phyloP scores from a whole-genome alignment of 768 basidiomycete species.

The Mycena belliarum region DNA sequence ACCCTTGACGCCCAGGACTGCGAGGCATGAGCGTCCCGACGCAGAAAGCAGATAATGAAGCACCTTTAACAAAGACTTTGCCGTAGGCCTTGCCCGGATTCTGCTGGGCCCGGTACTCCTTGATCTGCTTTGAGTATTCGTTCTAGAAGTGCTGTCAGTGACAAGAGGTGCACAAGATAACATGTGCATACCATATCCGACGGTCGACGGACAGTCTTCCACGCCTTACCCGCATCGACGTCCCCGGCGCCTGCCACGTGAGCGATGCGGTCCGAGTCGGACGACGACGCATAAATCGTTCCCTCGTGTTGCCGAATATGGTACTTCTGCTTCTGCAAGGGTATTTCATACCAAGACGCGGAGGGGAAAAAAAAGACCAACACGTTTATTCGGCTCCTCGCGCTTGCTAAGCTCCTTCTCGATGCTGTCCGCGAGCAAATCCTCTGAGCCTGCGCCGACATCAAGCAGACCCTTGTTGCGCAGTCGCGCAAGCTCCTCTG shows the following conservation, averaged over 20 bases:
- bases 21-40: constrained; percentile 8
- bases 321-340: constrained; percentile 72
- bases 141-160: constrained; percentile 54
- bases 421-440: constrained; percentile 67
- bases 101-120: constrained; percentile 75
- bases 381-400: constrained; percentile 45
- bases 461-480: constrained; percentile 41
- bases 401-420: constrained; percentile 70
- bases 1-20: constrained; percentile 77
- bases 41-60: constrained; percentile 18
- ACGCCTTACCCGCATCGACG: constrained; percentile 78
- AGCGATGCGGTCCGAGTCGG: constrained; percentile 66
- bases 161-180: background rate
- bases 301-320: constrained; percentile 74
- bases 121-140: constrained; percentile 90
- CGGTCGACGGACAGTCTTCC: constrained; percentile 84
- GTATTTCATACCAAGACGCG: background rate
- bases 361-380: constrained; percentile 22
- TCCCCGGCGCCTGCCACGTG: constrained; percentile 79
- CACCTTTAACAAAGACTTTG: constrained; percentile 94
- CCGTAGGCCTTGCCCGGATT: constrained; percentile 81
- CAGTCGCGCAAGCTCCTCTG: constrained; percentile 45
- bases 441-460: constrained; percentile 43
- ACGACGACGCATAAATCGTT: constrained; percentile 81
- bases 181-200: constrained; percentile 82